Evolutionary conservation across 306 rosid genomes (phyloP).

Genomic region (Prunus padus): DNA sequence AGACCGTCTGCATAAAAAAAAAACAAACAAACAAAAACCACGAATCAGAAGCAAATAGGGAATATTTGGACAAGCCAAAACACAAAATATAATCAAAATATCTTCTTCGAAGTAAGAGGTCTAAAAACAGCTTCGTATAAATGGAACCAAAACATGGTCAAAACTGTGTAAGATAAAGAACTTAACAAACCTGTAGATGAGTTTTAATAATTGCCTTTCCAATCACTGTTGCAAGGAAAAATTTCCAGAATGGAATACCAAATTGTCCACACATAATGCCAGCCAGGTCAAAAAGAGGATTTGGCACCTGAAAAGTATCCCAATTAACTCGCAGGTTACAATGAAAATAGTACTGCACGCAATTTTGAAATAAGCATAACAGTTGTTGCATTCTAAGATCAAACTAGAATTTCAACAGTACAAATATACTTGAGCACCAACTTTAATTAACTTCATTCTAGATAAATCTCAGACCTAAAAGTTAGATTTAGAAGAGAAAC

Average conservation of each 20-base stretch:
- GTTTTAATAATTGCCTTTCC: conserved; percentile 96
- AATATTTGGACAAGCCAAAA: not conserved
- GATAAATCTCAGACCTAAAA: not conserved
- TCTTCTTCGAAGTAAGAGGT: not conserved
- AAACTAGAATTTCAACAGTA: not conserved
- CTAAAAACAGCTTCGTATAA: not conserved
- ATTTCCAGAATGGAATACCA: conserved; percentile 86
- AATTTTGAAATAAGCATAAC: not conserved
- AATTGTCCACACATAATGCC: conserved; percentile 99
- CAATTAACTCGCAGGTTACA: conserved; percentile 20
- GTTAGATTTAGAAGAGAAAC: not conserved
- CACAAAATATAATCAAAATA: not conserved
- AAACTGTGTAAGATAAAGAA: conserved; percentile 1
- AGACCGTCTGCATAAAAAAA: conserved; percentile 57
- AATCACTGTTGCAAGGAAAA: conserved; percentile 79
- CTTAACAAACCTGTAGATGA: conserved; percentile 85
- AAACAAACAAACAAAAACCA: conserved; percentile 4
- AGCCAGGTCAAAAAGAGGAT: conserved; percentile 98
- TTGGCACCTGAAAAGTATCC: conserved; percentile 72
- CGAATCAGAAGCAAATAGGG: conserved; percentile 1
- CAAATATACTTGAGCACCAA: not conserved
- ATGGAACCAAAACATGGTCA: not conserved
- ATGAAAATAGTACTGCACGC: not conserved
- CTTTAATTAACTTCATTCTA: not conserved
- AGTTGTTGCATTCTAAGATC: not conserved